Conservation (phyloP, 2,329 filamentous ascomycete species). For the Incumbomyces delicatus region DNA sequence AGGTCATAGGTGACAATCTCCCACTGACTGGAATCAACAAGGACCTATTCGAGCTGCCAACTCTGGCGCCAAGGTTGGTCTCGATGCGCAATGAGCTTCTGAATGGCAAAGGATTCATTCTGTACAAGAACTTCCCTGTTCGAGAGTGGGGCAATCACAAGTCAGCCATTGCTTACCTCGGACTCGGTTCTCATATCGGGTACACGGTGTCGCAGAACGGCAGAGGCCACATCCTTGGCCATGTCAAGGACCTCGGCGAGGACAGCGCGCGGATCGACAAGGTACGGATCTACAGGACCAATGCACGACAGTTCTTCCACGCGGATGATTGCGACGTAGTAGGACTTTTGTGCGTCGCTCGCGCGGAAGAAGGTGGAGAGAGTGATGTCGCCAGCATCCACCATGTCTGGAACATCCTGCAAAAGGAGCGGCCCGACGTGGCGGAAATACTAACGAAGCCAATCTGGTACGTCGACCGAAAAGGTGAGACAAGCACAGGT, state of each 20-base stretch:
- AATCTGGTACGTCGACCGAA: slow-evolving; percentile 87
- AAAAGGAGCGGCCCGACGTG: slow-evolving; percentile 65
- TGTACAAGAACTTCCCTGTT: slow-evolving; percentile 80
- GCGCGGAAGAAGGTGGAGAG: slow-evolving; percentile 72
- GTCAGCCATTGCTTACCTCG: slow-evolving; percentile 82
- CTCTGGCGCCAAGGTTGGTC: slow-evolving; percentile 43
- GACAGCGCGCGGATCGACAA: slow-evolving; percentile 72
- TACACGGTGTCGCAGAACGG: slow-evolving; percentile 85
- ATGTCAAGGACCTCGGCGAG: slow-evolving; percentile 81
- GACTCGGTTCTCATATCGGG: slow-evolving; percentile 71
- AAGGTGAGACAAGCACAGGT: slow-evolving; percentile 67
- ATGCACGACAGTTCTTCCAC: slow-evolving; percentile 77
- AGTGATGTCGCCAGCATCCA: slow-evolving; percentile 72
- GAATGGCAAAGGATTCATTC: slow-evolving; percentile 78
- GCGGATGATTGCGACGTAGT: slow-evolving; percentile 75
- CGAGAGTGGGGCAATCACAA: slow-evolving; percentile 66
- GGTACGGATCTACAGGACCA: slow-evolving; percentile 83
- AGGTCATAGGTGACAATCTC: slow-evolving; percentile 54
- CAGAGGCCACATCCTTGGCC: slow-evolving; percentile 73
- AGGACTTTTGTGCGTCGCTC: slow-evolving; percentile 69
- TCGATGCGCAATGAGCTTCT: slow-evolving; percentile 57
- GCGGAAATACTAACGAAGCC: slow-evolving; percentile 64
- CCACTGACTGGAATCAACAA: slow-evolving; percentile 63
- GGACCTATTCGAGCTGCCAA: slow-evolving; percentile 52
- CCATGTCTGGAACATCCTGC: slow-evolving; percentile 71